phyloP scores from a whole-genome alignment of 208 protist genomes.

The Porcisia deanei region DNA sequence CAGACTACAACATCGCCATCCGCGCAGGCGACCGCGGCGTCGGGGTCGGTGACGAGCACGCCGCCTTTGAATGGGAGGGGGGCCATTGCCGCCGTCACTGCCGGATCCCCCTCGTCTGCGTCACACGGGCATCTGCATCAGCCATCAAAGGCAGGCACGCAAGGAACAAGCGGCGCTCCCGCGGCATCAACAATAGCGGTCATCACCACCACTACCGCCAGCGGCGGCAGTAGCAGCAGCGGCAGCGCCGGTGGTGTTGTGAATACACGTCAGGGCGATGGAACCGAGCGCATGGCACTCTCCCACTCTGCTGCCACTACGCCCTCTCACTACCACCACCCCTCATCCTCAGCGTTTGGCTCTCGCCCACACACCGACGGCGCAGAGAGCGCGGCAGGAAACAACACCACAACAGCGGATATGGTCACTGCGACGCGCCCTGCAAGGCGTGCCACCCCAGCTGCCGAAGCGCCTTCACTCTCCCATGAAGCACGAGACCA shows the following conservation, averaged over 20 bases:
- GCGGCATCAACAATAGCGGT: neutral
- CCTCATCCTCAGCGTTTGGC: neutral
- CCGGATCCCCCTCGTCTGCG: neutral
- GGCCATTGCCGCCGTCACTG: neutral
- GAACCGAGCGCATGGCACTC: neutral
- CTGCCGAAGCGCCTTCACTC: constrained; percentile 6
- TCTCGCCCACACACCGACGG: neutral
- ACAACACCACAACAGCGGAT: neutral
- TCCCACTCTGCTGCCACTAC: constrained; percentile 84
- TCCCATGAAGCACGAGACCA: neutral
- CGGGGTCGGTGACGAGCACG: neutral
- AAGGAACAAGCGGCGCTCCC: neutral
- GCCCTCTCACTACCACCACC: constrained; percentile 38
- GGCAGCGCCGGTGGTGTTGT: neutral
- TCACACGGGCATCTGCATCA: neutral
- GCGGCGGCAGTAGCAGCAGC: neutral
- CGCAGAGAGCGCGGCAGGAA: constrained; percentile 91
- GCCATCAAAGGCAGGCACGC: neutral
- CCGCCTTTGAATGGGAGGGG: neutral
- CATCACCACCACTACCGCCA: too few species aligned
- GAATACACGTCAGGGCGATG: neutral
- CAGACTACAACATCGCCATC: neutral
- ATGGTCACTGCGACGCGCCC: neutral
- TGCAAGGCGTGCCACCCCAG: neutral
- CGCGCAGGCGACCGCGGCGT: neutral